Evolutionary conservation across 257 asterid genomes (phyloP).

Genomic region (Ligustrum vulgare): DNA sequence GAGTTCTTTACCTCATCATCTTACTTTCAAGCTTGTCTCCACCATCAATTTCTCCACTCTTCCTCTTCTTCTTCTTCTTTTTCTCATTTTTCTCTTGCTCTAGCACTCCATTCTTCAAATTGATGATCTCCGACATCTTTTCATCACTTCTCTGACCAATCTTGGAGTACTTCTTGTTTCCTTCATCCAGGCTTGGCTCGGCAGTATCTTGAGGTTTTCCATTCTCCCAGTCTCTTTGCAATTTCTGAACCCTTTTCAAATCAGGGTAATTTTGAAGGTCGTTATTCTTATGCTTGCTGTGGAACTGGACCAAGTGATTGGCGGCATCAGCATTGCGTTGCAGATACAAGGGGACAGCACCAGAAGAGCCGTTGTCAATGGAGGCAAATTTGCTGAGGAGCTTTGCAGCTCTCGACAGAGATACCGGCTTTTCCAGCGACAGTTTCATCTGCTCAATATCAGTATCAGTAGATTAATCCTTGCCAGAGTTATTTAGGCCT

Average conservation of each 20-base stretch:
- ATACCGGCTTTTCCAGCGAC: slow-evolving; percentile 38
- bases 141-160: not conserved
- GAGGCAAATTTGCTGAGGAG: slow-evolving; percentile 42
- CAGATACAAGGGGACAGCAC: slow-evolving; percentile 45
- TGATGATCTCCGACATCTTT: not conserved
- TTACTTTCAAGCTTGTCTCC: slow-evolving; percentile 11
- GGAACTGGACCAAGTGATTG: slow-evolving; percentile 45
- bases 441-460: slow-evolving; percentile 39
- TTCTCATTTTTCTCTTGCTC: not conserved
- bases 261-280: not conserved
- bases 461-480: not conserved
- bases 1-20: not conserved
- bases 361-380: slow-evolving; percentile 51
- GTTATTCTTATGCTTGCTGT: slow-evolving; percentile 21
- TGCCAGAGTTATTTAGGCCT: not conserved
- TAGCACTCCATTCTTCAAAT: not conserved
- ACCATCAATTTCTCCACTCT: slow-evolving; percentile 21
- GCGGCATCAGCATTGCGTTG: slow-evolving; percentile 52
- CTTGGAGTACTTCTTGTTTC: not conserved
- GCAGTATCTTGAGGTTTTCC: not conserved
- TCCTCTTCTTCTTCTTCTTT: slow-evolving; percentile 8
- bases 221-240: not conserved
- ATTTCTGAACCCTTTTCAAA: slow-evolving; percentile 15
- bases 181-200: not conserved
- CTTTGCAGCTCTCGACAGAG: slow-evolving; percentile 51